These are phyloP conservation scores for Barnettozyma siamensis DNA, from an alignment of 805 yeast genomes.

Conservation along the genomic window DNA sequence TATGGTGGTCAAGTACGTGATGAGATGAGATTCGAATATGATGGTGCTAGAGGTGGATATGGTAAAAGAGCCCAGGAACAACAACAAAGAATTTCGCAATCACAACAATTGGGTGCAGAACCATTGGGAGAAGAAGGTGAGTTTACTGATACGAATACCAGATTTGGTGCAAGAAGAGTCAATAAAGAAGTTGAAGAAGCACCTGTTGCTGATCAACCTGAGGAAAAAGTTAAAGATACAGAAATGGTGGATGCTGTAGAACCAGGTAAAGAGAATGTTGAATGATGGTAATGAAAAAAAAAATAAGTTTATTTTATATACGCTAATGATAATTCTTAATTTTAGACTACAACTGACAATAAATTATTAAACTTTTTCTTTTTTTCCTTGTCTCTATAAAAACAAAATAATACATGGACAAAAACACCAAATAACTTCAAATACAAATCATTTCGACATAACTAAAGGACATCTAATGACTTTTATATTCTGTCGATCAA, in stretches of 20 bases:
- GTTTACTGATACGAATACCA: slow-evolving; percentile 10
- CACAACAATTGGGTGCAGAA: slow-evolving; percentile 18
- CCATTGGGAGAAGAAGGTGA: slow-evolving; percentile 14
- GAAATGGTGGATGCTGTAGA: neutral
- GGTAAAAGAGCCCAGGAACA: slow-evolving; percentile 21
- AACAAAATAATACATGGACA: neutral
- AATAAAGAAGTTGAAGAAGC: slow-evolving; percentile 9
- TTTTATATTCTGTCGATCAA: slow-evolving; percentile 22
- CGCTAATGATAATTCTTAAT: too few relatives aligned
- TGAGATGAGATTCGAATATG: slow-evolving; percentile 49
- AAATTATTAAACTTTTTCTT: too few relatives aligned
- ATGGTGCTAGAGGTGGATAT: slow-evolving; percentile 42
- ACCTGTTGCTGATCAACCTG: neutral
- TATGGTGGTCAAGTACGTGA: slow-evolving; percentile 89
- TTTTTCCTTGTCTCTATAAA: too few relatives aligned
- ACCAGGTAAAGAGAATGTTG: slow-evolving; percentile 1
- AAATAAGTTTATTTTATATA: too few relatives aligned
- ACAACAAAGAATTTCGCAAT: neutral
- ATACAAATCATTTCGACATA: neutral
- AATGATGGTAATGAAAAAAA: neutral
- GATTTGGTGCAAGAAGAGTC: slow-evolving; percentile 29
- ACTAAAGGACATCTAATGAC: too few relatives aligned
- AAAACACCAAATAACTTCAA: neutral
- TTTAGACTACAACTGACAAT: too few relatives aligned
- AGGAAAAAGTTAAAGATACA: slow-evolving; percentile 3